Conservation (phyloP, 345 rosid species). For the Moricandia moricandioides region DNA sequence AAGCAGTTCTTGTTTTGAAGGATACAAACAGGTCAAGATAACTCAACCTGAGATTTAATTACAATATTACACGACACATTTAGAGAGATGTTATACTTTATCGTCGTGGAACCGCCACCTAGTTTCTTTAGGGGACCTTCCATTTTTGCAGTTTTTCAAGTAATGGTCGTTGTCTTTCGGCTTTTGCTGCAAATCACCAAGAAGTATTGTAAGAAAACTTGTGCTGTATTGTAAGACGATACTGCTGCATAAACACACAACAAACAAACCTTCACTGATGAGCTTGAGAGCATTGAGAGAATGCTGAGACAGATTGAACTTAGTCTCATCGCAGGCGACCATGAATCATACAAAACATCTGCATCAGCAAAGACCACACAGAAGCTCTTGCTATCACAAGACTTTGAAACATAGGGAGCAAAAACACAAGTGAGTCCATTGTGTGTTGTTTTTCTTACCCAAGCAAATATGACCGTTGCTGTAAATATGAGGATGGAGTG, state of each 20-base stretch:
- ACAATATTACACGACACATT: background rate
- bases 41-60: constrained; percentile 15
- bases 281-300: constrained; percentile 98
- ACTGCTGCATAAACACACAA: too few species aligned
- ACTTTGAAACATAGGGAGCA: background rate
- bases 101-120: constrained; percentile 99
- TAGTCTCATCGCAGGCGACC: constrained; percentile 98
- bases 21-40: constrained; percentile 22
- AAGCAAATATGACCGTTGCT: constrained; percentile 98
- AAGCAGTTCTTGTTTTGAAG: constrained; percentile 18
- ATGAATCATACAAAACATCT: constrained; percentile 96
- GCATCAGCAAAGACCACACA: background rate
- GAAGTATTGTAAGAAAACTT: background rate
- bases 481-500: constrained; percentile 91
- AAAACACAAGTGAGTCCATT: background rate
- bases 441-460: constrained; percentile 49
- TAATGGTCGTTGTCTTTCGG: constrained; percentile 96
- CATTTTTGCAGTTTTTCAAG: constrained; percentile 90
- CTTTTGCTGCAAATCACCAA: constrained; percentile 66
- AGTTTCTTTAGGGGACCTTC: constrained; percentile 96
- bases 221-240: too few species aligned
- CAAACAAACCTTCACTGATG: constrained; percentile 70
- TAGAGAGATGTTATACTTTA: constrained; percentile 53
- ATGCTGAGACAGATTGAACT: constrained; percentile 96
- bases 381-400: background rate